Evolutionary conservation across 257 asterid species (phyloP).

Genomic region (Salvia miltiorrhiza): DNA sequence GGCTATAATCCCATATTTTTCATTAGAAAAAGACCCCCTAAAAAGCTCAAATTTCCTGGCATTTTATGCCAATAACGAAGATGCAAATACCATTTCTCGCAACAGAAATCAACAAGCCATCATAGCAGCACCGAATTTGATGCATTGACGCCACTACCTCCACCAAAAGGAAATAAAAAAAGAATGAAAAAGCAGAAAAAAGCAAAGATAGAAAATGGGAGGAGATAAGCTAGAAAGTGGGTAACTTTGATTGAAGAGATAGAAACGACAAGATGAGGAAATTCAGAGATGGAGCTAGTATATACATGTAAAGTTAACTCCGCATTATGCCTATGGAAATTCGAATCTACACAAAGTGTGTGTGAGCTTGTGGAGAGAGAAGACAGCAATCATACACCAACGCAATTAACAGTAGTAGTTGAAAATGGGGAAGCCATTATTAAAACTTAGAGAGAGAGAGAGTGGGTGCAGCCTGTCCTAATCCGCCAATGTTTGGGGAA

Average conservation of each 20-base stretch:
- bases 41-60: neutral
- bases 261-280: conserved; percentile 16
- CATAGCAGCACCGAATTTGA: neutral
- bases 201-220: conserved; percentile 1
- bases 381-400: neutral
- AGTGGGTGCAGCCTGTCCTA: no score
- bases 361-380: neutral
- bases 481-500: no score
- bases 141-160: conserved; percentile 8
- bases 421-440: no score
- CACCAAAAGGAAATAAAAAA: neutral
- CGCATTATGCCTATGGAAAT: neutral
- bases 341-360: conserved; percentile 17
- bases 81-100: neutral
- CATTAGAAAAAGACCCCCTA: neutral
- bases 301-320: conserved; percentile 9
- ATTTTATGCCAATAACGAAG: neutral
- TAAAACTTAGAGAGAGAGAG: no score
- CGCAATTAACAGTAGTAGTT: no score
- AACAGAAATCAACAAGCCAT: neutral
- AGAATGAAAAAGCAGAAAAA: neutral
- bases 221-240: conserved; percentile 24
- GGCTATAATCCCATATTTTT: neutral
- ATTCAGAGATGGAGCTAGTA: conserved; percentile 20
- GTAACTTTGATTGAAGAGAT: conserved; percentile 28